Conservation (phyloP, 164 flowering plant species). For the Santalum album region DNA sequence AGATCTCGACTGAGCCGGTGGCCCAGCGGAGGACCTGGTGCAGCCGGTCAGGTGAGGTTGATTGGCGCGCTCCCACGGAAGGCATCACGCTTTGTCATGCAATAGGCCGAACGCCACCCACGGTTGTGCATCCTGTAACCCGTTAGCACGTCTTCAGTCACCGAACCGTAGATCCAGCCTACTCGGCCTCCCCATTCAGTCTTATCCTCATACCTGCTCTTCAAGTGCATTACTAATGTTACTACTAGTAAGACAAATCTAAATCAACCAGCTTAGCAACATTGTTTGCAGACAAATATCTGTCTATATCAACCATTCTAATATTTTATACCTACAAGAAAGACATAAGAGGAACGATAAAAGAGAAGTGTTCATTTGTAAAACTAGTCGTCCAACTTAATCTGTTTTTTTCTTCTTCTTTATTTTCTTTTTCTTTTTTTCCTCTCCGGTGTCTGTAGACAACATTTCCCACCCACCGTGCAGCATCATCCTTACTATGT, state of each 20-base stretch:
- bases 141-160: conserved; percentile 72
- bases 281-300: not conserved
- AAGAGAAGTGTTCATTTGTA: no score
- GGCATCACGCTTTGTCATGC: conserved; percentile 72
- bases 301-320: no score
- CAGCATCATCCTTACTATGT: no score
- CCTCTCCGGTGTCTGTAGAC: no score
- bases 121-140: conserved; percentile 84
- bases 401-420: no score
- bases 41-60: conserved; percentile 63
- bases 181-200: conserved; percentile 76
- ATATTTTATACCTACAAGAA: no score
- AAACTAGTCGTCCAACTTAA: no score
- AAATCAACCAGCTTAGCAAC: not conserved
- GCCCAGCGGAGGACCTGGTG: conserved; percentile 89
- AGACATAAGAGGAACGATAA: no score
- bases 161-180: conserved; percentile 87
- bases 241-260: not conserved
- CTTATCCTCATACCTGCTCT: conserved; percentile 56
- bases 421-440: no score
- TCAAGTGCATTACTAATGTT: not conserved
- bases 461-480: no score
- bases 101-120: conserved; percentile 75
- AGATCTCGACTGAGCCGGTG: conserved; percentile 78
- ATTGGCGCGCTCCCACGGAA: conserved; percentile 77